Percentiles rank a stretch among this genome's conserved stretches.
Evolutionary conservation across 2,329 filamentous ascomycete genomes (phyloP).

Genomic region (Diplodia sapinea): DNA sequence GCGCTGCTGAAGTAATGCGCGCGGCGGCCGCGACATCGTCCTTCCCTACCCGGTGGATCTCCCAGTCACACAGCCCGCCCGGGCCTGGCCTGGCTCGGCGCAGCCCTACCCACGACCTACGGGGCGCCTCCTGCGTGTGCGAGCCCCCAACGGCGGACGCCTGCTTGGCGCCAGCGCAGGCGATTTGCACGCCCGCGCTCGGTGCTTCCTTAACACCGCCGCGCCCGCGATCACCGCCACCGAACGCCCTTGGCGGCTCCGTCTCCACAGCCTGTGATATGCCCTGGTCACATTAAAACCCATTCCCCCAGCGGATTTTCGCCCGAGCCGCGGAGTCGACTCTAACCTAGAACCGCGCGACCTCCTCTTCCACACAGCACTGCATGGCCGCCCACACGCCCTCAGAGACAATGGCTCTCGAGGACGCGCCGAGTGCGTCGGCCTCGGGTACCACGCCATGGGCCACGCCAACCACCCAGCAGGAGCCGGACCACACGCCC

Average conservation of each 20-base stretch:
- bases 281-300: constrained; percentile 30
- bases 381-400: constrained; percentile 23
- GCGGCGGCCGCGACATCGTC: constrained; percentile 19
- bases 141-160: constrained; percentile 16
- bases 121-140: constrained; percentile 21
- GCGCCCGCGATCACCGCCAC: constrained; percentile 31
- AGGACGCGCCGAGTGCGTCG: constrained; percentile 17
- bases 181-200: constrained; percentile 22
- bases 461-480: constrained; percentile 17
- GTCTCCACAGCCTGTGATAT: constrained; percentile 31
- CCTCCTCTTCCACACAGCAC: constrained; percentile 1
- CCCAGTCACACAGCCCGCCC: constrained; percentile 25
- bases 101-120: constrained; percentile 30
- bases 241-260: constrained; percentile 28
- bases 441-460: constrained; percentile 9
- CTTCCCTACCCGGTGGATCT: constrained; percentile 28
- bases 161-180: constrained; percentile 5
- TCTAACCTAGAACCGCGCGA: constrained; percentile 12
- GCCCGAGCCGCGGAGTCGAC: constrained; percentile 27
- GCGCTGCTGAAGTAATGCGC: constrained; percentile 23
- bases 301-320: constrained; percentile 29
- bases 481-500: constrained; percentile 22
- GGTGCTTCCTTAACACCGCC: constrained; percentile 30
- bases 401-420: constrained; percentile 28
- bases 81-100: constrained; percentile 20